Base-by-base conservation (phyloP, 257 asterid species). In the Echium plantagineum region DNA sequence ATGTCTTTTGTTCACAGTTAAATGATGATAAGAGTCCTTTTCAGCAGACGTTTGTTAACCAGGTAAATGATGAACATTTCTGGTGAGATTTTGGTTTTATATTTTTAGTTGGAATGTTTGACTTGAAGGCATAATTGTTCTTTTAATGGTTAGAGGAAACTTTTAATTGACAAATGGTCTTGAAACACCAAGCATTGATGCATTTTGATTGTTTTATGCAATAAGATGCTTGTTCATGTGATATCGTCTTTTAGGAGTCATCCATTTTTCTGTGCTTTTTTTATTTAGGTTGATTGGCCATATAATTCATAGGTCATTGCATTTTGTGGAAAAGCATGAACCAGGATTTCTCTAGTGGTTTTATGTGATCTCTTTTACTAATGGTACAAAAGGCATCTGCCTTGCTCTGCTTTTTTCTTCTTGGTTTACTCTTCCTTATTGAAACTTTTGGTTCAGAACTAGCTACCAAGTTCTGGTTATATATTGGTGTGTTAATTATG, bases 21-120 rank as follows among this genome's bases (percentile, higher is more conserved):
- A 90, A 86, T 65, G 86, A 73, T 62, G 94, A 83, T 67, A 90
- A 80, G 76, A 90, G 97, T 72, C 97, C 97, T 71, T 90, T 86
- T 76, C 97, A 84, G 68, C 77, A 95, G 69, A 86, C 94, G 69
- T 90, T 86, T 72, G 95, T 86, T 66, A 86, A 84, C 75, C 97
- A 90, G 97, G 97, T 86, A 82, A 53, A 46, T 63, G 63, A 67
- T 28, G 13, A 26, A 21, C 22, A 58, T n/a, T 63, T 53, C 49
- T 46, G 21, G 20, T 42, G 15, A 28, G 42, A 20, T 60, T 38
- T 31, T 35, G 12, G 24, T 19, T 42, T 42, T 57, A 48, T 32
- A 24, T 8, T 38, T 66, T 28, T 48, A 17, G 19, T 18, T 38
- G 10, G 17, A 30, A 38, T 32, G 16, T 70, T 21, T 15, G 21